Percentiles rank a stretch among this genome's conserved stretches.
Conservation (phyloP, 805 yeast genomes). For the Wickerhamiella alocasiicola region DNA sequence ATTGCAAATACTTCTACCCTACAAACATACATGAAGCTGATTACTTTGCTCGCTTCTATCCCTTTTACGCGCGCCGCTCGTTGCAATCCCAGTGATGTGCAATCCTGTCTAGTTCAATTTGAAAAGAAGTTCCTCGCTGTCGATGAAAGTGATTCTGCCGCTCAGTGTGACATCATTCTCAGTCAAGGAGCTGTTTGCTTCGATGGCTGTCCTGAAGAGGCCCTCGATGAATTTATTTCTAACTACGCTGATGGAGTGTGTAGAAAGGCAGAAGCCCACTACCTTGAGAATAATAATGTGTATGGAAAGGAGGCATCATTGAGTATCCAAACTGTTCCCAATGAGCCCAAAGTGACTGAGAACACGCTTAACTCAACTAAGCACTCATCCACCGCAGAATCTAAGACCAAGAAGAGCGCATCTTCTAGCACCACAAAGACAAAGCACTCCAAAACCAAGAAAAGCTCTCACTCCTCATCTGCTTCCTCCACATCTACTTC, state of each 20-base stretch:
- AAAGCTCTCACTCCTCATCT: no score
- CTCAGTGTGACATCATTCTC: constrained; percentile 6
- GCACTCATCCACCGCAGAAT: no score
- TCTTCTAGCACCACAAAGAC: no score
- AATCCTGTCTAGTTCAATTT: constrained; percentile 1
- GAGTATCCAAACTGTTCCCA: constrained; percentile 1
- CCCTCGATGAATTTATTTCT: constrained; percentile 6
- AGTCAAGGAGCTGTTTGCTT: constrained; percentile 6
- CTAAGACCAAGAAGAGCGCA: no score
- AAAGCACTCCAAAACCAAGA: no score
- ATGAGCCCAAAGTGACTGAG: no score
- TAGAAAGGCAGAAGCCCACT: constrained; percentile 5
- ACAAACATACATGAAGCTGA: no score
- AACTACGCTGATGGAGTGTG: constrained; percentile 10
- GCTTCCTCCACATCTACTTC: no score
- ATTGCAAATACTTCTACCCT: no score
- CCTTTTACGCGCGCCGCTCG: not conserved
- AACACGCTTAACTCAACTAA: no score
- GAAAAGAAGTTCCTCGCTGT: constrained; percentile 1
- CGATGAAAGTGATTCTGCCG: constrained; percentile 1
- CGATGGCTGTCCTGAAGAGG: constrained; percentile 9
- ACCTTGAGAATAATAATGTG: not conserved
- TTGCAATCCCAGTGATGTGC: constrained; percentile 7
- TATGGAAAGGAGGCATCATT: no score
- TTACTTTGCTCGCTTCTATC: no score